phyloP scores from a whole-genome alignment of 768 basidiomycete genomes.

The Mycena pura region DNA sequence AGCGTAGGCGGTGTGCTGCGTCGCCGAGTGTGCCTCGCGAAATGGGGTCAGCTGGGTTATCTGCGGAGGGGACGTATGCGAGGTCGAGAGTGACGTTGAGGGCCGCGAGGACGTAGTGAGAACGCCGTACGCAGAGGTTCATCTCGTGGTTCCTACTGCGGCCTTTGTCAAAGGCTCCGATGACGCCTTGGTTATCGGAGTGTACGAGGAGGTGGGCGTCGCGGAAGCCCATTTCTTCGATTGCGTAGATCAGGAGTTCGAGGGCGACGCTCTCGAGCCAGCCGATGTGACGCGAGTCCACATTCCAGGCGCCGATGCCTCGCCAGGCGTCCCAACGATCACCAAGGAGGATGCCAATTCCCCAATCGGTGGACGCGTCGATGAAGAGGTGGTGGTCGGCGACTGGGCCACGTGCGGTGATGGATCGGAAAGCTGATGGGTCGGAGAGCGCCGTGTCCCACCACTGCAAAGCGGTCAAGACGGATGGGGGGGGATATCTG shows the following conservation, averaged over 20 bases:
- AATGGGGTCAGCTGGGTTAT: neutral
- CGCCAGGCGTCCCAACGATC: constrained; percentile 27
- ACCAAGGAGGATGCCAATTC: constrained; percentile 31
- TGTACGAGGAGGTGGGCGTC: constrained; percentile 16
- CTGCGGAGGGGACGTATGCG: constrained; percentile 15
- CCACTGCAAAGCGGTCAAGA: neutral
- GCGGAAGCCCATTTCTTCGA: constrained; percentile 14
- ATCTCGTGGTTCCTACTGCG: neutral
- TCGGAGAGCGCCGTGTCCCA: neutral
- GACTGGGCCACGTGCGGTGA: neutral
- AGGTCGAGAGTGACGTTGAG: constrained; percentile 3
- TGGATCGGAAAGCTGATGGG: neutral
- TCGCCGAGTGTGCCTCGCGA: neutral
- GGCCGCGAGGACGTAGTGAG: neutral
- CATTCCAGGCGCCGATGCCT: constrained; percentile 19
- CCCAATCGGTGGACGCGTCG: constrained; percentile 35
- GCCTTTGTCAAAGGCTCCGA: constrained; percentile 16
- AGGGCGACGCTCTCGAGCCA: constrained; percentile 31
- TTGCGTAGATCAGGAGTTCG: constrained; percentile 1
- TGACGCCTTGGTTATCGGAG: constrained; percentile 16
- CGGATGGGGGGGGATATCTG: neutral
- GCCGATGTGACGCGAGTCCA: constrained; percentile 27
- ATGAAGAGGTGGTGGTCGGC: neutral
- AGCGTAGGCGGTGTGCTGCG: neutral
- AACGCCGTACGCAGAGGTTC: constrained; percentile 21